A percentile compares a stretch with the other conserved stretches of the same genome.
phyloP scores from a whole-genome alignment of 345 rosid genomes.

The Atalantia buxifolia region DNA sequence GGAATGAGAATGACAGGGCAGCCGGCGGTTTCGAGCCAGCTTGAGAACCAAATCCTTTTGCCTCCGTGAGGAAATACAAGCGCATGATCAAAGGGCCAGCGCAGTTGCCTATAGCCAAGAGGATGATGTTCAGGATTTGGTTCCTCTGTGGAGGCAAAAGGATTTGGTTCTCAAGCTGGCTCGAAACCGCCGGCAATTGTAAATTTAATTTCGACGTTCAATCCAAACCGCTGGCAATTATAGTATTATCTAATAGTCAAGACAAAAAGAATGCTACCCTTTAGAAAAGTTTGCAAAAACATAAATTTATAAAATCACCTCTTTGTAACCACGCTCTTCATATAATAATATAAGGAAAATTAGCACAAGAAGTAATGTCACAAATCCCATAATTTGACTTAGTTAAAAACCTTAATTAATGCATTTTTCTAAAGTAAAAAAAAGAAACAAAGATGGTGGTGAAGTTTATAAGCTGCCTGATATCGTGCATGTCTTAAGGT shows the following conservation, averaged over 20 bases:
- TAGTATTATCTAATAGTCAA: no score
- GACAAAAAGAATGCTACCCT: no score
- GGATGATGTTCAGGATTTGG: conserved; percentile 43
- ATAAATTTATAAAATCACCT: neutral
- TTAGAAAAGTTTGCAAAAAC: no score
- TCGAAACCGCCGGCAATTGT: no score
- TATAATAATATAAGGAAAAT: neutral
- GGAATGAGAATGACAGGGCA: conserved; percentile 56
- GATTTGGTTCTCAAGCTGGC: no score
- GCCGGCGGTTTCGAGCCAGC: conserved; percentile 66
- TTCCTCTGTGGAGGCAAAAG: no score
- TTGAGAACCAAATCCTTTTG: conserved; percentile 62
- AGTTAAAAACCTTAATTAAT: neutral
- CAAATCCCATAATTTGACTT: neutral
- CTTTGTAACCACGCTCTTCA: neutral
- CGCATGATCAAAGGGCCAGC: conserved; percentile 69
- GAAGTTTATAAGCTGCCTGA: no score
- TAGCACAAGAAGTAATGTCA: neutral
- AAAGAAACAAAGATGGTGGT: neutral
- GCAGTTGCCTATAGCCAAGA: conserved; percentile 58
- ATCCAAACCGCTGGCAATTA: no score
- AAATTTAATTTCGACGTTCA: no score
- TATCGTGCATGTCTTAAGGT: no score
- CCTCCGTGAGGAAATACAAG: conserved; percentile 81
- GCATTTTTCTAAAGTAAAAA: neutral